These are phyloP conservation scores for Cyphellophora attinorum DNA, from an alignment of 2,329 filamentous ascomycete genomes.

Conservation along the genomic window DNA sequence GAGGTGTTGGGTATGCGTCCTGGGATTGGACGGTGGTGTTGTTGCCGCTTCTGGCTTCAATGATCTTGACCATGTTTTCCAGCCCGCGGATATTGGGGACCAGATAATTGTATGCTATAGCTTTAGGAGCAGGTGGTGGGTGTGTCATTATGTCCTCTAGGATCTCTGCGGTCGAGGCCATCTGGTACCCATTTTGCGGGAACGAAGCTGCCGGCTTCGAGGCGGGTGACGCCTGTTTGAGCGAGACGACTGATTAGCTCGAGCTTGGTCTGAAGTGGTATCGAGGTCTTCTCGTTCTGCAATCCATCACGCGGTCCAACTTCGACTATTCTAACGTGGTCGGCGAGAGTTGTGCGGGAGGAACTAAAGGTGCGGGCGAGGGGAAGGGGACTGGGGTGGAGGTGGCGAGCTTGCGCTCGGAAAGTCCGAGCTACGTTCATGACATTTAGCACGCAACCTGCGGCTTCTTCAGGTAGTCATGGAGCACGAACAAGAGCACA, in stretches of 20 bases:
- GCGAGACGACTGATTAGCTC: conserved; percentile 38
- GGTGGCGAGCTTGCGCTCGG: too few species aligned
- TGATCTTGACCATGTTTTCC: conserved; percentile 47
- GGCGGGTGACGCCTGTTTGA: conserved; percentile 38
- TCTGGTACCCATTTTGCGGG: conserved; percentile 47
- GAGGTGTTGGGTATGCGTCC: conserved; percentile 19
- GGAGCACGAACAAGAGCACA: too few species aligned
- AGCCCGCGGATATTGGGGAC: conserved; percentile 55
- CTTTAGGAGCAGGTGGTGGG: conserved; percentile 39
- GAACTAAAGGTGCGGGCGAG: conserved; percentile 14
- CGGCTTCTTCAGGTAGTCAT: too few species aligned
- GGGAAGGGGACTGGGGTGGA: not conserved
- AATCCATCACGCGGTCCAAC: conserved; percentile 45
- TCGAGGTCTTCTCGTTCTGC: conserved; percentile 43
- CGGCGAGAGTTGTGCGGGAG: conserved; percentile 25
- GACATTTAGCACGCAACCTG: too few species aligned
- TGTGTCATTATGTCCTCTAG: conserved; percentile 43
- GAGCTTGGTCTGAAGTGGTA: conserved; percentile 39
- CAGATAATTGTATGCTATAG: conserved; percentile 57
- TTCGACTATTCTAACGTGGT: conserved; percentile 44
- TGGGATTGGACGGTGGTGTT: conserved; percentile 23
- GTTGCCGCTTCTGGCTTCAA: conserved; percentile 30
- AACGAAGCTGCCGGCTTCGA: conserved; percentile 45
- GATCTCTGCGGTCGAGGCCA: conserved; percentile 39
- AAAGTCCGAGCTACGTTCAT: too few species aligned